Evolutionary conservation across 78 protist genomes (phyloP).

Genomic region (Dictyostelium intermedium): DNA sequence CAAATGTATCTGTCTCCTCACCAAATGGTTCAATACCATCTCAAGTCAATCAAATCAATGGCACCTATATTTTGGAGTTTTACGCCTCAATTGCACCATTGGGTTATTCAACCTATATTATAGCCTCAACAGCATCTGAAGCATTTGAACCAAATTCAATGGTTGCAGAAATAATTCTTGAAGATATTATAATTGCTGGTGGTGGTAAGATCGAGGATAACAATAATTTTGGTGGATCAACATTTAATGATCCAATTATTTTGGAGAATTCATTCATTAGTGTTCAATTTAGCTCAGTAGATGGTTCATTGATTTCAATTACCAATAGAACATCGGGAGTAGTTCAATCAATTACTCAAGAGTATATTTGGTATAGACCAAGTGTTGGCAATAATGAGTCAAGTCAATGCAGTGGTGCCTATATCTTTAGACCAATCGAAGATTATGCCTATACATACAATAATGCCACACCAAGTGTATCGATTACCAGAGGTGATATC

Average conservation of each 20-base stretch:
- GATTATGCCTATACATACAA: not conserved
- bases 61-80: not conserved
- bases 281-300: slow-evolving; percentile 11
- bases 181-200: not conserved
- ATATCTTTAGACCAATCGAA: slow-evolving; percentile 89
- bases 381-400: slow-evolving; percentile 25
- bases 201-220: not conserved
- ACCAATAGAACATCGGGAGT: slow-evolving; percentile 15
- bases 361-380: slow-evolving; percentile 47
- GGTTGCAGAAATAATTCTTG: not conserved
- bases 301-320: slow-evolving; percentile 53
- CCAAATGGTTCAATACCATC: not conserved
- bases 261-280: slow-evolving; percentile 33
- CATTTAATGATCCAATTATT: not conserved
- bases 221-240: not conserved
- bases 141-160: not conserved
- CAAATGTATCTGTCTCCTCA: not conserved
- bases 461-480: slow-evolving; percentile 2
- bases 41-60: not conserved
- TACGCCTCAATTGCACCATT: slow-evolving; percentile 10
- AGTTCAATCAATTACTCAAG: slow-evolving; percentile 17
- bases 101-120: slow-evolving; percentile 42
- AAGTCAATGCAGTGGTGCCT: slow-evolving; percentile 89
- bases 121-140: not conserved
- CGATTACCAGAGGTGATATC: not conserved